Evolutionary conservation across 257 asterid genomes (phyloP), one percentile per base, ranked within the genome.

Genomic region (Gentiana macrophylla): DNA sequence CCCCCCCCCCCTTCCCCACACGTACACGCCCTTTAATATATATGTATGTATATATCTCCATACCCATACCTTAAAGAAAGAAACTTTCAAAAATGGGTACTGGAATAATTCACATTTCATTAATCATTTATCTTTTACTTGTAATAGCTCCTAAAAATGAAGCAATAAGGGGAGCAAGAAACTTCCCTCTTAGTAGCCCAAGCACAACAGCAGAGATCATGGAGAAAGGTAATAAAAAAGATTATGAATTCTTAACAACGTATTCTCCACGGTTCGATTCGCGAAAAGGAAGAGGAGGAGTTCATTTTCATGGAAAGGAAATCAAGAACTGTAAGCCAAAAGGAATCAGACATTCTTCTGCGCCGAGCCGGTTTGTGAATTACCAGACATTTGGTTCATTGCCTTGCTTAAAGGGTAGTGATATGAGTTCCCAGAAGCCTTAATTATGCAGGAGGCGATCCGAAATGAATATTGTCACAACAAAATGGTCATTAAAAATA

Each of bases 311-410:
- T 54, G 65, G 52, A 37, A 58, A 59, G 13, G 79, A 64, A 60
- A 57, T 86, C 24, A 75, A 72, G 69, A 66, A 78, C 50, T 89
- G 97, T 71, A 78, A 73, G 87, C 95, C 97, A 0, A 89, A 86
- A 56, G 95, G 94, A 32, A 44, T 73, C 6, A 70, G 74, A 54
- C 94, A 73, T 56, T 77, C 97, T 4, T 89, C 97, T 0, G 94
- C 86, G 4, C 97, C 97, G 1, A 86, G 95, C 62, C 89, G 93
- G 4, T 80, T 52, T 52, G 93, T 80, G 37, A 89, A 89, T 44
- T 76, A 70, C 32, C 80, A 78, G 12, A 63, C 78, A 4, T 69
- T 77, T 4, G 86, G 88, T 11, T 68, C 82, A 6, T 59, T 49
- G 13, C 62, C 73, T 43, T 87, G 96, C 65, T 9, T 33, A 2